These are phyloP conservation scores for Claviceps africana DNA, from an alignment of 2,329 filamentous ascomycete species.

Conservation along the genomic window DNA sequence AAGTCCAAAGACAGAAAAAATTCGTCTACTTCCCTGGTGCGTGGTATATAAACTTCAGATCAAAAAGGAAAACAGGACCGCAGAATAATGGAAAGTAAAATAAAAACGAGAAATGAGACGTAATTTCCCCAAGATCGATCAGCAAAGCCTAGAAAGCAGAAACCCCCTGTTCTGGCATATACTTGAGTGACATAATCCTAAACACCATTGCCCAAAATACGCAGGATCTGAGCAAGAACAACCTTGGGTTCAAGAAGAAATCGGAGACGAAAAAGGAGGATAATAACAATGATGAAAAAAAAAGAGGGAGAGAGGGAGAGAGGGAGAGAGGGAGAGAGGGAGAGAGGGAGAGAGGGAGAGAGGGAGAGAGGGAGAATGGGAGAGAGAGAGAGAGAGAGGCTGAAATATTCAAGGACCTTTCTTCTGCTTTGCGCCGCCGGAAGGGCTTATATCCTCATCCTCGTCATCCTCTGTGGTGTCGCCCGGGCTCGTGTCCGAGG, in stretches of 20 bases:
- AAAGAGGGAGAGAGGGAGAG: no score
- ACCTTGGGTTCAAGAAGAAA: not conserved
- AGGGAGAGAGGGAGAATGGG: no score
- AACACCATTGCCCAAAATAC: conserved; percentile 1
- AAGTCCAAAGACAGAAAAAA: no score
- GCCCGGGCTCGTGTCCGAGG: conserved; percentile 20
- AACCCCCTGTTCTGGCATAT: not conserved
- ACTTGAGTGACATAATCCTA: not conserved
- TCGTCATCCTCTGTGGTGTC: conserved; percentile 37
- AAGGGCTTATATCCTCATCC: not conserved
- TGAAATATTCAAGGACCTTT: not conserved
- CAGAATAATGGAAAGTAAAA: not conserved
- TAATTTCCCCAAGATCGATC: not conserved
- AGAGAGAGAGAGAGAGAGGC: not conserved
- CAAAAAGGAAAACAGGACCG: not conserved
- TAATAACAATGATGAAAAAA: no score
- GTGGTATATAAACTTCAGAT: not conserved
- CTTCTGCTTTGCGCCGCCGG: not conserved
- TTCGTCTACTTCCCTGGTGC: no score
- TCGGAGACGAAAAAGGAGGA: not conserved
- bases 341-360: no score
- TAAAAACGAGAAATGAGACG: not conserved
- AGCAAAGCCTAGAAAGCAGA: not conserved
- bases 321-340: no score
- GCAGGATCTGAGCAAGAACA: not conserved